These are phyloP conservation scores for Acanthamoeba sp. DNA, from an alignment of 208 protist species.

Conservation along the genomic window DNA sequence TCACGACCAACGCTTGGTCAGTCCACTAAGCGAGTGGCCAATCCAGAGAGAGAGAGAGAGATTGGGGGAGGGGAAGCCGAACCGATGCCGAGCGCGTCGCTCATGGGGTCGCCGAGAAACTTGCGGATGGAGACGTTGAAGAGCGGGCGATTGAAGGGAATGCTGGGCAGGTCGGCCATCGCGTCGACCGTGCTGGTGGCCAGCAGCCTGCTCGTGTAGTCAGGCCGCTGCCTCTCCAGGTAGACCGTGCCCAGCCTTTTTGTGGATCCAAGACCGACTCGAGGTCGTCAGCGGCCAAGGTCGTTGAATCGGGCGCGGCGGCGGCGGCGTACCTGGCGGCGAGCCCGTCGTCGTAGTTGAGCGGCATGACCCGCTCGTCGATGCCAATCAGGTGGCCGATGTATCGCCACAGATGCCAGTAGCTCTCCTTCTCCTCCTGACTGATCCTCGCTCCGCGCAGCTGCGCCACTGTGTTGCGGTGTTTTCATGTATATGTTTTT, in stretches of 20 bases:
- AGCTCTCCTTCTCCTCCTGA: conserved; percentile 10
- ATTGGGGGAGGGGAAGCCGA: background rate
- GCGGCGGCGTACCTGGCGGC: background rate
- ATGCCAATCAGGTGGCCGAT: background rate
- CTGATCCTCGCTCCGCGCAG: background rate
- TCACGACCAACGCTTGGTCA: too few relatives aligned
- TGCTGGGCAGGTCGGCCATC: background rate
- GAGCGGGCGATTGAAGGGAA: conserved; percentile 19
- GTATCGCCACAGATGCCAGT: conserved; percentile 7
- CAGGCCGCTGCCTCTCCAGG: background rate
- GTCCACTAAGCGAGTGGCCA: too few relatives aligned
- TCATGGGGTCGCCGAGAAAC: background rate
- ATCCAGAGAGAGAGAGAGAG: too few relatives aligned
- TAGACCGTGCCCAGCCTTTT: background rate
- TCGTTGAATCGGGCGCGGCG: background rate
- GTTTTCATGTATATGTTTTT: too few relatives aligned
- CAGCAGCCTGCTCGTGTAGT: background rate
- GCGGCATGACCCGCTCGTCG: background rate
- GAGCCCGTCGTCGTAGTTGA: background rate
- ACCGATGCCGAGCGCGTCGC: background rate
- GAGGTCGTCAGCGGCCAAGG: too few relatives aligned
- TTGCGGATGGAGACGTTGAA: conserved; percentile 4
- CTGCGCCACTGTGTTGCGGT: background rate
- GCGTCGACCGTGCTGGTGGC: conserved; percentile 2
- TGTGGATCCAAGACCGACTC: too few relatives aligned